These are phyloP conservation scores for Macadamia tetraphylla DNA, from an alignment of 164 flowering plant genomes.

Conservation along the genomic window DNA sequence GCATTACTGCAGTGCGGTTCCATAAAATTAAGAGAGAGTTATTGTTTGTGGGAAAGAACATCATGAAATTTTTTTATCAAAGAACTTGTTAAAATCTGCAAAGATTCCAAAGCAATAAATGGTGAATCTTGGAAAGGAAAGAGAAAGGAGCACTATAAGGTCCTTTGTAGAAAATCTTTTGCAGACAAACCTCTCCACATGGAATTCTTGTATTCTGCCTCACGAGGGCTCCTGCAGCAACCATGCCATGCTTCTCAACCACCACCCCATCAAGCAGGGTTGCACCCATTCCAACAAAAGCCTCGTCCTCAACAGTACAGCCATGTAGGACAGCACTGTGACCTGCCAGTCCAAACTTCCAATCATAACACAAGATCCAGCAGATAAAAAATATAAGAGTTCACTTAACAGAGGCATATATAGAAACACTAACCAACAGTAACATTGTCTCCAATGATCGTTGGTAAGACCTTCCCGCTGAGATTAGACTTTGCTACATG, in stretches of 20 bases:
- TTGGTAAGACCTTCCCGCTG: constrained; percentile 89
- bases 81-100: not conserved
- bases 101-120: not conserved
- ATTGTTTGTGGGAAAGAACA: not conserved
- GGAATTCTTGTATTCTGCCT: constrained; percentile 87
- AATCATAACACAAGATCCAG: constrained; percentile 6
- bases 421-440: constrained; percentile 68
- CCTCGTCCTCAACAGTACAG: constrained; percentile 90
- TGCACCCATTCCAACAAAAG: constrained; percentile 94
- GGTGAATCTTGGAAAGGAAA: not conserved
- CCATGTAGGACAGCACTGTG: constrained; percentile 94
- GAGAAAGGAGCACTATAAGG: not conserved
- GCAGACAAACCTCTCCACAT: constrained; percentile 63
- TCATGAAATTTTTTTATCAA: not conserved
- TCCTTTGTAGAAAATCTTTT: constrained; percentile 1
- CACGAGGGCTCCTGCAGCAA: constrained; percentile 95
- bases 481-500: constrained; percentile 94
- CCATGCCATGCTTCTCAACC: constrained; percentile 89
- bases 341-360: constrained; percentile 40
- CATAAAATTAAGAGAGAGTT: too few species aligned
- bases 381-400: not conserved
- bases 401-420: not conserved
- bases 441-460: constrained; percentile 88
- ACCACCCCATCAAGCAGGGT: constrained; percentile 82
- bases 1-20: not conserved